Percentiles rank a stretch among this genome's conserved stretches.
phyloP scores from a whole-genome alignment of 2,329 filamentous ascomycete species.

The Sclerotinia trifoliorum region DNA sequence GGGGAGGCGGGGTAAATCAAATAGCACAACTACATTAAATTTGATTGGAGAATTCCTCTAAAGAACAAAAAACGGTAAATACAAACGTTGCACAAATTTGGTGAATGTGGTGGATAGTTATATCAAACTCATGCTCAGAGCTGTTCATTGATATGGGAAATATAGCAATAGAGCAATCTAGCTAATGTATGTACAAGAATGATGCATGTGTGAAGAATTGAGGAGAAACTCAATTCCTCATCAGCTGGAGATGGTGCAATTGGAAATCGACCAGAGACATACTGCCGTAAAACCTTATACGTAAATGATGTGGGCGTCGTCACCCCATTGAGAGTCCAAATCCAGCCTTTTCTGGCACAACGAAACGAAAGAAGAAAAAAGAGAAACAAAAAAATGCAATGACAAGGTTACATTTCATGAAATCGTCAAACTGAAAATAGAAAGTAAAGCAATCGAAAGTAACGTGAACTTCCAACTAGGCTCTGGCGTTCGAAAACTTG shows the following conservation, averaged over 20 bases:
- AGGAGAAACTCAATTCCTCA: background rate
- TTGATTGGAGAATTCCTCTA: background rate
- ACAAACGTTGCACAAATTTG: background rate
- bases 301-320: background rate
- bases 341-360: background rate
- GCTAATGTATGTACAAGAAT: background rate
- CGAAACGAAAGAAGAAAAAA: background rate
- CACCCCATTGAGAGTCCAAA: too few species aligned
- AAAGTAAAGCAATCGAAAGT: too few species aligned
- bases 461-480: background rate
- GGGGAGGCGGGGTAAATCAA: background rate
- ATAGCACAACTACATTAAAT: background rate
- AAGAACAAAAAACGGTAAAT: background rate
- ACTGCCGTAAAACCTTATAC: background rate
- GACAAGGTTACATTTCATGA: background rate
- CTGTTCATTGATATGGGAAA: background rate
- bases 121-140: rapidly evolving
- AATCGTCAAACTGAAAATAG: background rate
- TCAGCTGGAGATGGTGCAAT: background rate
- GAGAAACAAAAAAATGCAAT: background rate
- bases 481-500: background rate
- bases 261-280: background rate
- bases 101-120: rapidly evolving
- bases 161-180: background rate
- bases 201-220: background rate